These are phyloP conservation scores for Collybia nuda DNA, from an alignment of 768 basidiomycete genomes.

Conservation along the genomic window DNA sequence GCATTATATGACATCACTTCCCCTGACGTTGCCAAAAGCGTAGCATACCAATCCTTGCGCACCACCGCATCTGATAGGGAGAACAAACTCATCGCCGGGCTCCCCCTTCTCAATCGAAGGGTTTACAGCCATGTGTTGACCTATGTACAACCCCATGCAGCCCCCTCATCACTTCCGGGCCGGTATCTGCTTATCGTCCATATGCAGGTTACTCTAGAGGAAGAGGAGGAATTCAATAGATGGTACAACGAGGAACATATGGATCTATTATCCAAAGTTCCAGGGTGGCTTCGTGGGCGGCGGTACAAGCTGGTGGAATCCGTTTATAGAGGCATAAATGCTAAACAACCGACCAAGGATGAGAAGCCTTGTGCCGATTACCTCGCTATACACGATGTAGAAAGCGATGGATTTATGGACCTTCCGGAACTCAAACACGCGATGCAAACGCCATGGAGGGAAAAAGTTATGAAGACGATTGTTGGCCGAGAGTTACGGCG, in stretches of 20 bases:
- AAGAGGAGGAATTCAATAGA: constrained; percentile 24
- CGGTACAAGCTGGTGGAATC: constrained; percentile 21
- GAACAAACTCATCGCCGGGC: constrained; percentile 19
- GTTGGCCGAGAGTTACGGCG: constrained; percentile 3
- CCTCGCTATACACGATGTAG: constrained; percentile 16
- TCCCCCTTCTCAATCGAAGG: constrained; percentile 22
- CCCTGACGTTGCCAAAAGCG: constrained; percentile 17
- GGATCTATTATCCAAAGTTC: constrained; percentile 20
- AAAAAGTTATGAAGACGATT: constrained; percentile 1
- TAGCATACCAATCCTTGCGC: constrained; percentile 22
- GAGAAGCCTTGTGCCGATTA: neutral
- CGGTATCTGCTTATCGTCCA: constrained; percentile 18
- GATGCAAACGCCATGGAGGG: constrained; percentile 7
- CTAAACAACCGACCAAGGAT: neutral
- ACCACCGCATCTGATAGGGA: constrained; percentile 23
- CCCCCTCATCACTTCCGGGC: constrained; percentile 7
- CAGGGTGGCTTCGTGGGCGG: constrained; percentile 29
- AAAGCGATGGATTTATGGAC: constrained; percentile 1
- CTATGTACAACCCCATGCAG: constrained; percentile 11
- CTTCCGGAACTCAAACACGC: constrained; percentile 9
- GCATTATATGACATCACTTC: constrained; percentile 28
- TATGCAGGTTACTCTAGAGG: constrained; percentile 8
- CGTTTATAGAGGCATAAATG: constrained; percentile 11
- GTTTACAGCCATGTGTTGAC: constrained; percentile 19
- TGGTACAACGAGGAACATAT: constrained; percentile 32